Evolutionary conservation across 2,329 filamentous ascomycete genomes (phyloP).

Genomic region (Trichocomaceae sp.): DNA sequence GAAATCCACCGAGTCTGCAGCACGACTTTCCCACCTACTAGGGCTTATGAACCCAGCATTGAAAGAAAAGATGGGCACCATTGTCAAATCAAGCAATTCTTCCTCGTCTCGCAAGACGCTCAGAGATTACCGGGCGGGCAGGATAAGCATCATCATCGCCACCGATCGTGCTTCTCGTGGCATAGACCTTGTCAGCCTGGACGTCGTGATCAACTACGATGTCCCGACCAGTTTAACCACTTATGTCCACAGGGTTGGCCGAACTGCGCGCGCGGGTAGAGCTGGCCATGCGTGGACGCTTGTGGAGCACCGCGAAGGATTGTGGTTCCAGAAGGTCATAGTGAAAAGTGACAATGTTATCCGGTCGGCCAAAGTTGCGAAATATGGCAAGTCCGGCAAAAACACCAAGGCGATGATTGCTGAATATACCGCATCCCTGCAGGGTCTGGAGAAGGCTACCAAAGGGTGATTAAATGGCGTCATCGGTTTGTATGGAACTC

Average conservation of each 20-base stretch:
- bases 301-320: constrained; percentile 71
- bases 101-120: constrained; percentile 62
- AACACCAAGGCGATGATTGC: constrained; percentile 21
- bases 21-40: constrained; percentile 78
- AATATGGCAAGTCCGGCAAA: constrained; percentile 24
- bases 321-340: constrained; percentile 88
- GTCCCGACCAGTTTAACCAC: constrained; percentile 71
- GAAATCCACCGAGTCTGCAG: constrained; percentile 78
- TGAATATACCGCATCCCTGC: constrained; percentile 29
- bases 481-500: background rate
- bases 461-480: constrained; percentile 13
- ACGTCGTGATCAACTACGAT: constrained; percentile 91
- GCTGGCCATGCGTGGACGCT: constrained; percentile 78
- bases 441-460: constrained; percentile 34
- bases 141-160: constrained; percentile 70
- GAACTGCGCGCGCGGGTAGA: constrained; percentile 77
- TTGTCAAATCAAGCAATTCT: constrained; percentile 73
- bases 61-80: constrained; percentile 55
- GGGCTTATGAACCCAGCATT: constrained; percentile 57
- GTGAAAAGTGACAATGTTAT: constrained; percentile 45
- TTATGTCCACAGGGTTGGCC: constrained; percentile 87
- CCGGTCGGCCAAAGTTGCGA: constrained; percentile 23
- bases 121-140: constrained; percentile 56
- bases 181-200: constrained; percentile 71
- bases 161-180: constrained; percentile 91